Evolutionary conservation across 345 rosid species (phyloP).

Genomic region (Mangifera indica): DNA sequence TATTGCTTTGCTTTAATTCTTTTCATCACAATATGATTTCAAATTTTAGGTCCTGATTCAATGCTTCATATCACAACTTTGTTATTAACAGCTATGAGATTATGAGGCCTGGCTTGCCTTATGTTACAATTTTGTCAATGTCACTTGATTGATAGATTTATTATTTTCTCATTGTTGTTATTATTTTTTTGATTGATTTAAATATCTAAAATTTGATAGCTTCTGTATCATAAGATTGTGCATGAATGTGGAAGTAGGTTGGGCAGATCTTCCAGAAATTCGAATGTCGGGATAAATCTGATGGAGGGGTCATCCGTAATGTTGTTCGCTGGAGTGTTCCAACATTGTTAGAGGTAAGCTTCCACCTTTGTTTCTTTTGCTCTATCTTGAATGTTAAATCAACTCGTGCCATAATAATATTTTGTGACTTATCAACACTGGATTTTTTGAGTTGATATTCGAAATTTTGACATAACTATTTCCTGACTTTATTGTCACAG

Average conservation of each 20-base stretch:
- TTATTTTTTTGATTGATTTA: not conserved
- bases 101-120: not conserved
- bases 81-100: not conserved
- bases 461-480: not conserved
- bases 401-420: not conserved
- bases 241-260: slow-evolving; percentile 42
- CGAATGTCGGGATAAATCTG: slow-evolving; percentile 53
- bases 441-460: not conserved
- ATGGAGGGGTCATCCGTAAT: slow-evolving; percentile 68
- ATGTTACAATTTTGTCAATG: not conserved
- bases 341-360: slow-evolving; percentile 62
- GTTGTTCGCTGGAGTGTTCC: slow-evolving; percentile 89
- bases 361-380: slow-evolving; percentile 15
- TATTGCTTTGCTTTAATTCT: slow-evolving; percentile 1
- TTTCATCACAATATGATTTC: not conserved
- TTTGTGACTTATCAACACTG: not conserved
- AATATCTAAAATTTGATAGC: not conserved
- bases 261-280: slow-evolving; percentile 88
- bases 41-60: not conserved
- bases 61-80: not conserved
- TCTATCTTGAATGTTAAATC: slow-evolving; percentile 14
- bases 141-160: not conserved
- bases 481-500: not conserved
- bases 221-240: slow-evolving; percentile 9
- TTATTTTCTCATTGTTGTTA: not conserved